Evolutionary conservation across 768 basidiomycete genomes (phyloP), one percentile per base, ranked within the genome.

Genomic region (Clitopilus hobsonii): DNA sequence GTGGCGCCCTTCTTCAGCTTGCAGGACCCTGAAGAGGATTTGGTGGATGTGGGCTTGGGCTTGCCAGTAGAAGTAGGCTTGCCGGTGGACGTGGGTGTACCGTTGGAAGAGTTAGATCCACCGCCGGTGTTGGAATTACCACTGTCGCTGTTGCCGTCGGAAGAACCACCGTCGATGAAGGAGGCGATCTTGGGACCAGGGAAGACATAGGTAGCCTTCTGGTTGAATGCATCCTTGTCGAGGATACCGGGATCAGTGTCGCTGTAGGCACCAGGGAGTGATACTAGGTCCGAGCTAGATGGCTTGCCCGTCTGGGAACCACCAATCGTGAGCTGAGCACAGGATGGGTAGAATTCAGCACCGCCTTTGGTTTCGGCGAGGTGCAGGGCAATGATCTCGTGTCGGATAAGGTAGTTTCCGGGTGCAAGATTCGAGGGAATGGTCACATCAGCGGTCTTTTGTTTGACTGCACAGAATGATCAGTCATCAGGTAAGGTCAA

Each of bases 311-410:
- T 76, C 45, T 76, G 76, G 51, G 71, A 76, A 10, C 89, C 88
- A 1, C 75, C 69, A 30, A 91, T 67, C 32, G 65, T 70, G 57
- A 88, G 64, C 68, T 85, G 79, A 2, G 79, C 74, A 67, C 90
- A 93, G 24, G 81, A 80, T 0, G 87, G 84, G 66, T 93, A 93
- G 69, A 91, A 92, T 69, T 93, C 90, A 0, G 88, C 89, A 18
- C 86, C 87, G 5, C 84, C 83, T 16, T 63, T 8, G 1, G 62
- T 59, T n/a, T 64, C 74, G 5, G 78, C 89, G 47, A 84, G 76
- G 62, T 91, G 90, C 13, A 91, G 80, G 8, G 86, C 85, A 65
- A 91, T 85, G 67, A 91, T 86, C 65, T 92, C 89, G 66, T 89
- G 84, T 1, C 89, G 86, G 63, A 91, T 67, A 56, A 92, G 73